Evolutionary conservation across 257 asterid genomes (phyloP).

Genomic region (Rhazya stricta): DNA sequence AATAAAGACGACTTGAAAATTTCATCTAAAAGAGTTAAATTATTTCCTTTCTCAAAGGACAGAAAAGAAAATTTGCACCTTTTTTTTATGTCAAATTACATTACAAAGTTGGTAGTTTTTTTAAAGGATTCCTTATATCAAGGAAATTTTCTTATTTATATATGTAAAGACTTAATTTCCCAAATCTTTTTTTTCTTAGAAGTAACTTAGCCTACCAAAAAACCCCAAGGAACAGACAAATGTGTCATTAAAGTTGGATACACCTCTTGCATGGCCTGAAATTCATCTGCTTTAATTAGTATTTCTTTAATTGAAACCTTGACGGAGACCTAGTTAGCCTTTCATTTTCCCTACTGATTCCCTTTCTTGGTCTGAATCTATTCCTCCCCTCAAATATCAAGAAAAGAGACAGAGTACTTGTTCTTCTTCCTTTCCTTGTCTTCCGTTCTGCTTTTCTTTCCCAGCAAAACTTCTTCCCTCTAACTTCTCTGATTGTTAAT

Average conservation of each 20-base stretch:
- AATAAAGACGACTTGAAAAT: too few relatives aligned
- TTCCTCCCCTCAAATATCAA: neutral
- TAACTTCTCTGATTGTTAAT: neutral
- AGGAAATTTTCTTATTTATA: too few relatives aligned
- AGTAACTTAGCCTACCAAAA: neutral
- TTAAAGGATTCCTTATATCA: too few relatives aligned
- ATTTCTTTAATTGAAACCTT: neutral
- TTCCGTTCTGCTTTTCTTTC: slow-evolving; percentile 4
- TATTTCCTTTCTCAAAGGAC: too few relatives aligned
- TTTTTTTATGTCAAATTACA: too few relatives aligned
- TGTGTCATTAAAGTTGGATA: neutral
- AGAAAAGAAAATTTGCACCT: too few relatives aligned
- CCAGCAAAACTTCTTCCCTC: neutral
- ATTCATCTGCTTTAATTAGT: neutral
- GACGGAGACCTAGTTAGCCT: slow-evolving; percentile 22
- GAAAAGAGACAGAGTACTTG: neutral
- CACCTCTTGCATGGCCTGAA: slow-evolving; percentile 13
- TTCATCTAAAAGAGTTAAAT: too few relatives aligned
- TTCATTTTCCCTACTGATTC: slow-evolving; percentile 22
- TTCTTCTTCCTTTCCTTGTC: neutral
- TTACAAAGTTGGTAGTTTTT: too few relatives aligned
- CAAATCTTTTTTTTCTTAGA: neutral
- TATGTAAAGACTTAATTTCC: neutral
- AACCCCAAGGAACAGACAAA: slow-evolving; percentile 6
- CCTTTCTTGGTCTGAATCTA: neutral